A percentile compares a stretch with the other conserved stretches of the same genome.
Evolutionary conservation across 768 basidiomycete species (phyloP).

Genomic region (Tricholoma furcatifolium): DNA sequence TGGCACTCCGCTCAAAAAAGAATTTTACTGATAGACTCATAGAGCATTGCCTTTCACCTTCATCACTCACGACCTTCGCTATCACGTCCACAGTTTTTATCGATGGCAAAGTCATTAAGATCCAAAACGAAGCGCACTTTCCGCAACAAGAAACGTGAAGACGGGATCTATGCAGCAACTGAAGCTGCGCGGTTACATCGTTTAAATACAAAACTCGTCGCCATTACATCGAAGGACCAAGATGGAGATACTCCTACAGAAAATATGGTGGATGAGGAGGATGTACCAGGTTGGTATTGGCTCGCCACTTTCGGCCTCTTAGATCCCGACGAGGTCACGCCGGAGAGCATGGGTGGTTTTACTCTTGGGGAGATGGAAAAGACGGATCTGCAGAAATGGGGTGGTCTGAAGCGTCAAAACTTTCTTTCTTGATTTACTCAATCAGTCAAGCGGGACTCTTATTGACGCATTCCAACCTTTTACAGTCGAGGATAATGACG

Average conservation of each 20-base stretch:
- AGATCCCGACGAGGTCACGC: constrained; percentile 56
- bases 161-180: constrained; percentile 71
- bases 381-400: constrained; percentile 9
- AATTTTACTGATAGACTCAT: constrained; percentile 14
- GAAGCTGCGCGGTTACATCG: constrained; percentile 77
- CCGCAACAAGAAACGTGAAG: constrained; percentile 74
- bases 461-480: constrained; percentile 36
- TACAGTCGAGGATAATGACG: constrained; percentile 30
- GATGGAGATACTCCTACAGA: constrained; percentile 33
- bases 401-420: constrained; percentile 24
- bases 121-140: constrained; percentile 80
- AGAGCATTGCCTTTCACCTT: neutral
- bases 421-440: constrained; percentile 32
- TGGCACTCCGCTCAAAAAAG: constrained; percentile 12
- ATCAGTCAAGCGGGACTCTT: constrained; percentile 31
- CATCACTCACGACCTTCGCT: neutral
- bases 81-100: constrained; percentile 15
- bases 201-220: constrained; percentile 63
- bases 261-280: constrained; percentile 32
- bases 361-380: constrained; percentile 11
- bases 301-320: constrained; percentile 55
- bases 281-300: constrained; percentile 67
- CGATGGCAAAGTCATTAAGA: constrained; percentile 82
- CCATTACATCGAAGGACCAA: constrained; percentile 41
- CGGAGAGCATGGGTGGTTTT: constrained; percentile 44